These are phyloP conservation scores for Clitopilus hobsonii DNA, from an alignment of 768 basidiomycete species.

Conservation along the genomic window DNA sequence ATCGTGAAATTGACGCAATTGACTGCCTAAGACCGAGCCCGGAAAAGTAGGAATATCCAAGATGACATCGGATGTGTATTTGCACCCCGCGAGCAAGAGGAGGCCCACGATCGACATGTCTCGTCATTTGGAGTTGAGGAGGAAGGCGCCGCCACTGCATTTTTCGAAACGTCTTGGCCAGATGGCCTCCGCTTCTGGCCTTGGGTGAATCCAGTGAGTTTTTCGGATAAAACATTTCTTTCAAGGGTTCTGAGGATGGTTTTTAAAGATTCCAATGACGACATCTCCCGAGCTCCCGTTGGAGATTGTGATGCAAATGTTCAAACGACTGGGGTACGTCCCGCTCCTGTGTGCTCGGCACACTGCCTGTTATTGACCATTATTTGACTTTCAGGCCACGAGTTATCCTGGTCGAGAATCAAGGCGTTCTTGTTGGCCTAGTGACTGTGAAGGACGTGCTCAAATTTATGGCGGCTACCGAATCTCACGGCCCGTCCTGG, in stretches of 20 bases:
- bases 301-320: constrained; percentile 96
- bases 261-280: constrained; percentile 80
- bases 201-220: constrained; percentile 89
- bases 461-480: constrained; percentile 68
- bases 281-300: constrained; percentile 89
- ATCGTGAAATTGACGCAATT: background rate
- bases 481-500: constrained; percentile 50
- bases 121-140: constrained; percentile 60
- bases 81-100: constrained; percentile 44
- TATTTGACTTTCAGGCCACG: constrained; percentile 62
- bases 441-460: constrained; percentile 97
- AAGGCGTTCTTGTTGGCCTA: constrained; percentile 77
- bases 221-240: background rate
- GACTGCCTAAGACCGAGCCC: constrained; percentile 58
- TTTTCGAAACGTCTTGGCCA: constrained; percentile 56
- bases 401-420: constrained; percentile 90
- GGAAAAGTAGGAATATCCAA: constrained; percentile 54
- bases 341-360: constrained; percentile 2
- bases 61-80: constrained; percentile 74
- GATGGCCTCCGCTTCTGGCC: constrained; percentile 71
- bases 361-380: constrained; percentile 2
- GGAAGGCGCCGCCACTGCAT: constrained; percentile 55
- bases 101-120: constrained; percentile 42
- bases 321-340: constrained; percentile 94
- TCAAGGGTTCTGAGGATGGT: background rate